Evolutionary conservation across 2,329 filamentous ascomycete genomes (phyloP).

Genomic region (Arthroderma sp.): DNA sequence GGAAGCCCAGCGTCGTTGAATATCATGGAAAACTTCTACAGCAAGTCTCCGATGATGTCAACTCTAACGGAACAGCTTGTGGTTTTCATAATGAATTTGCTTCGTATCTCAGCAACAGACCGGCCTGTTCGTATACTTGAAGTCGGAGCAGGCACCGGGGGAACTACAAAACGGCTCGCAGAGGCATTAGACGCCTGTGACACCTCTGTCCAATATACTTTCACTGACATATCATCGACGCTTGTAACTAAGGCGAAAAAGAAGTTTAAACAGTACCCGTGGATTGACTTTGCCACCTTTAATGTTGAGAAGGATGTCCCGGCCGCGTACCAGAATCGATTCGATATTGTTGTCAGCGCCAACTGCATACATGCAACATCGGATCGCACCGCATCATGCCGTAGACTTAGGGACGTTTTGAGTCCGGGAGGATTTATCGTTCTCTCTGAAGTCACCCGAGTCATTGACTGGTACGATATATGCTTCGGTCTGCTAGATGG

Average conservation of each 20-base stretch:
- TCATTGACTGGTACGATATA: slow-evolving; percentile 21
- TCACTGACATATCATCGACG: slow-evolving; percentile 26
- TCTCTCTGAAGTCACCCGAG: slow-evolving; percentile 20
- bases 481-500: slow-evolving; percentile 28
- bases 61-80: slow-evolving; percentile 4
- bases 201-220: slow-evolving; percentile 25
- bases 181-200: slow-evolving; percentile 15
- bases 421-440: slow-evolving; percentile 18
- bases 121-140: slow-evolving; percentile 20
- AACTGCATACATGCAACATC: slow-evolving; percentile 24
- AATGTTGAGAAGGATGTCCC: slow-evolving; percentile 22
- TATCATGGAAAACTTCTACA: slow-evolving; percentile 2
- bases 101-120: not conserved
- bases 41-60: slow-evolving; percentile 2
- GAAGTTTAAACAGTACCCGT: slow-evolving; percentile 18
- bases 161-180: slow-evolving; percentile 22
- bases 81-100: not conserved
- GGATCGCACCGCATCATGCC: slow-evolving; percentile 9
- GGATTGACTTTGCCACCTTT: slow-evolving; percentile 20
- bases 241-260: slow-evolving; percentile 23
- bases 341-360: slow-evolving; percentile 18
- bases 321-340: slow-evolving; percentile 8
- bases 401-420: slow-evolving; percentile 16
- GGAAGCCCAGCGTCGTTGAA: slow-evolving; percentile 1
- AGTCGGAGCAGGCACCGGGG: slow-evolving; percentile 28